A percentile compares a stretch with the other conserved stretches of the same genome.
Conservation (phyloP, 495 filamentous ascomycete species). For the Podospora sp. region DNA sequence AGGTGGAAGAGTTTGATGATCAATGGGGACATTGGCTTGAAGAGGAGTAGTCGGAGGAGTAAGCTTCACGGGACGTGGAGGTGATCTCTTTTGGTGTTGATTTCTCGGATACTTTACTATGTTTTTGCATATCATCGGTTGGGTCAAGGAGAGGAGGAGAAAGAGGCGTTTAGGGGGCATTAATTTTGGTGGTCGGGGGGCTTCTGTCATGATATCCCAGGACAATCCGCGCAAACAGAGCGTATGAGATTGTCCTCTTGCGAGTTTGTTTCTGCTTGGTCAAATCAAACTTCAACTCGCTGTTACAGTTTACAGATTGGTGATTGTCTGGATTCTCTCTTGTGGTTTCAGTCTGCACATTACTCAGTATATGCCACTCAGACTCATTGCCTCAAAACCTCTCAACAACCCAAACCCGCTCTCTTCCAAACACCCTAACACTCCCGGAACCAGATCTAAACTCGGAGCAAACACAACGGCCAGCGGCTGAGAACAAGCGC, state of each 20-base stretch:
- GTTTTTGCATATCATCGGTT: constrained; percentile 2
- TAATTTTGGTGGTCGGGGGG: neutral
- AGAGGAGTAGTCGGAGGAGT: constrained; percentile 48
- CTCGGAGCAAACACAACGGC: neutral
- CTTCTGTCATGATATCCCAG: neutral
- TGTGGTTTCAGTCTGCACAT: neutral
- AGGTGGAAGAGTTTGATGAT: constrained; percentile 70
- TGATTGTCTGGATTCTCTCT: neutral
- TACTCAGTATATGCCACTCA: neutral
- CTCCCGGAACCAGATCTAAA: neutral
- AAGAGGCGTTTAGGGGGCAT: neutral
- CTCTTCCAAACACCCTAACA: neutral
- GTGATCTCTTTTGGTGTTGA: constrained; percentile 35
- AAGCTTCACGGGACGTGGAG: constrained; percentile 56
- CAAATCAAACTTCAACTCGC: neutral
- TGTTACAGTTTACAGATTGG: neutral
- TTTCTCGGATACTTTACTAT: constrained; percentile 10
- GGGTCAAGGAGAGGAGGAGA: neutral
- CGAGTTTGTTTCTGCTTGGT: neutral
- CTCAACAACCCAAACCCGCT: neutral
- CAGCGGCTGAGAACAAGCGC: neutral
- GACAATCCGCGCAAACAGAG: neutral
- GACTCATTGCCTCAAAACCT: too few relatives aligned
- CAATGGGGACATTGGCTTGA: constrained; percentile 63
- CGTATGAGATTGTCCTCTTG: neutral